A percentile compares a stretch with the other conserved stretches of the same genome.
These are phyloP conservation scores for Brettanomyces anomalus DNA, from an alignment of 805 yeast genomes.

Conservation along the genomic window DNA sequence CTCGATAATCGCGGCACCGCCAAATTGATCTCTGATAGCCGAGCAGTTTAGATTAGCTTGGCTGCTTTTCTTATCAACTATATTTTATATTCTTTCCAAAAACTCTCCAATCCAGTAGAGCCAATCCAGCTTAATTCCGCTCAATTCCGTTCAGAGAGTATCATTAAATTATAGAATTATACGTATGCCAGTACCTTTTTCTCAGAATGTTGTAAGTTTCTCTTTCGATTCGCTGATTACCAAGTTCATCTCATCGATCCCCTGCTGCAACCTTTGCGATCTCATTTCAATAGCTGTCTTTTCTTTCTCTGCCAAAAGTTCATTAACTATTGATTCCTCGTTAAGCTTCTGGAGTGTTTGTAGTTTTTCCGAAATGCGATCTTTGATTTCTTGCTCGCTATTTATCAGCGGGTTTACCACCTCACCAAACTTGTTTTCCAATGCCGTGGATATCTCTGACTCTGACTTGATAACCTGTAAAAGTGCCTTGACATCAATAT, in stretches of 20 bases:
- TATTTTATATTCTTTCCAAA: no score
- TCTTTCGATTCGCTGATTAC: neutral
- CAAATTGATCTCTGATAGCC: no score
- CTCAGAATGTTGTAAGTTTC: neutral
- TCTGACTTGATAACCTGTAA: constrained; percentile 3
- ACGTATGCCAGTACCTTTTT: no score
- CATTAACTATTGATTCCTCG: constrained; percentile 1
- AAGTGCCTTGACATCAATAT: neutral
- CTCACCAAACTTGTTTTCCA: neutral
- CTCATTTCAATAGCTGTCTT: neutral
- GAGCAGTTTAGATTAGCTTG: no score
- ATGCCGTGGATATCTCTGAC: neutral
- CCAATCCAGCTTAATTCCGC: no score
- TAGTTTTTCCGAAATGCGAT: neutral
- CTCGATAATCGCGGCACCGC: no score
- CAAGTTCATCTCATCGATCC: constrained; percentile 2
- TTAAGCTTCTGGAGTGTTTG: neutral
- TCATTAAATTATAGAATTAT: no score
- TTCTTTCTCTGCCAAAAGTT: constrained; percentile 1
- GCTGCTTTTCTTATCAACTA: no score
- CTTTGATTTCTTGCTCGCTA: neutral
- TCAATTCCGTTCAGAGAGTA: no score
- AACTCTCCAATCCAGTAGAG: no score
- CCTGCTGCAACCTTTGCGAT: neutral
- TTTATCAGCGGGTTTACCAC: neutral